phyloP scores from a whole-genome alignment of 2,329 filamentous ascomycete species.

The Alternaria sp. region DNA sequence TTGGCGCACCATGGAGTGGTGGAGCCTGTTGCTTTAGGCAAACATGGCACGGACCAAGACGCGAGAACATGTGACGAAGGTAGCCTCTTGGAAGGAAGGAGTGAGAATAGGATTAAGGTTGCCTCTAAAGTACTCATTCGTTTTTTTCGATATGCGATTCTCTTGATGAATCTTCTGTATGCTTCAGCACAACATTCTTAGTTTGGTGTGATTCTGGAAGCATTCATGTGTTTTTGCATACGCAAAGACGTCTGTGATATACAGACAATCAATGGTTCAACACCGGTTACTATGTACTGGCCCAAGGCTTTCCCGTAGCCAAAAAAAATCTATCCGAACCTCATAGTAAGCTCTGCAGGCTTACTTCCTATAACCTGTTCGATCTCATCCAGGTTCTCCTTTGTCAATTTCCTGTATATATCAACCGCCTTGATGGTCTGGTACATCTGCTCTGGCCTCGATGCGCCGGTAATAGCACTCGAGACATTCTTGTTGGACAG shows the following conservation, averaged over 20 bases:
- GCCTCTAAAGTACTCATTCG: no score
- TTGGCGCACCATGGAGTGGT: background rate
- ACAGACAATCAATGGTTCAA: background rate
- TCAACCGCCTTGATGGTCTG: constrained; percentile 56
- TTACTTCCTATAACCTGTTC: constrained; percentile 48
- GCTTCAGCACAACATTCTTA: background rate
- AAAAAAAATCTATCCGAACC: constrained; percentile 32
- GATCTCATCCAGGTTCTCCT: constrained; percentile 57
- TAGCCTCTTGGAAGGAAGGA: background rate
- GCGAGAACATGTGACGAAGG: constrained; percentile 12
- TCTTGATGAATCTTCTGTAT: background rate
- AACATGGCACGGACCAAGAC: constrained; percentile 13
- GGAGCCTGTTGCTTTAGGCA: constrained; percentile 20
- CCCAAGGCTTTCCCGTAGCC: no score
- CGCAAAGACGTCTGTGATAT: background rate
- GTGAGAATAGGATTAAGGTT: background rate
- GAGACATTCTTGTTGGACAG: constrained; percentile 44
- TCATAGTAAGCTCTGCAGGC: constrained; percentile 35
- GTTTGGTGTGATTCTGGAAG: background rate
- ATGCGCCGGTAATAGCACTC: constrained; percentile 43
- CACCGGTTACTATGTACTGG: background rate
- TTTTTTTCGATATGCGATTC: background rate
- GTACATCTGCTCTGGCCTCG: constrained; percentile 43
- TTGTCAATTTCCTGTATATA: constrained; percentile 55
- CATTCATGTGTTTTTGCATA: background rate